Conservation (phyloP, 805 yeast species). For the Saccharomyces paradoxus region DNA sequence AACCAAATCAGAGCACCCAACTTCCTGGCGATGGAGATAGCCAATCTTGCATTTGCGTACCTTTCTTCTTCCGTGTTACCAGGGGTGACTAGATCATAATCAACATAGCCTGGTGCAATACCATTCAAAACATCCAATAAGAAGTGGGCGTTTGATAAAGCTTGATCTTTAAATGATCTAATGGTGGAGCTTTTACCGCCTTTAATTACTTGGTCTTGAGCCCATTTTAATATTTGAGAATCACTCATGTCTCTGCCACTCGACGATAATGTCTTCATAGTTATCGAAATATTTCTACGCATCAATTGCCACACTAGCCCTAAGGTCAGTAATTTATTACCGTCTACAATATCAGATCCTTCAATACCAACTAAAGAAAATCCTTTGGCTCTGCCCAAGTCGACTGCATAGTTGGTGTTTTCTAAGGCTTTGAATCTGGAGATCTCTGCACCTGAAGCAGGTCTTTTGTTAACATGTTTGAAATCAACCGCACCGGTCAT, state of each 20-base stretch:
- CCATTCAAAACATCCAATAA: constrained; percentile 87
- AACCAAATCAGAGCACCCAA: constrained; percentile 96
- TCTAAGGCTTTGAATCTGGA: constrained; percentile 92
- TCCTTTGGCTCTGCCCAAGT: constrained; percentile 82
- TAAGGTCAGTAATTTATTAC: constrained; percentile 76
- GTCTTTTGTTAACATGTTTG: constrained; percentile 76
- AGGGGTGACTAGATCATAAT: constrained; percentile 79
- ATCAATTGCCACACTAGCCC: constrained; percentile 97
- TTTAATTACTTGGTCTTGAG: constrained; percentile 72
- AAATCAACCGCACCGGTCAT: constrained; percentile 84
- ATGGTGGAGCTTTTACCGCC: constrained; percentile 72
- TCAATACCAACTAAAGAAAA: constrained; percentile 96
- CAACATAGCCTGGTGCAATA: constrained; percentile 94
- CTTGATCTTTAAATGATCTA: constrained; percentile 79
- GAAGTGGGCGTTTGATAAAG: constrained; percentile 71
- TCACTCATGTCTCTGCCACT: constrained; percentile 75
- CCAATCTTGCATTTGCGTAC: constrained; percentile 91
- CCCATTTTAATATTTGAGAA: constrained; percentile 87
- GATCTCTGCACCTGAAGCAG: constrained; percentile 64
- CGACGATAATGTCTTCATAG: constrained; percentile 63
- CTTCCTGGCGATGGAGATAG: constrained; percentile 96
- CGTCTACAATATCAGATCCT: constrained; percentile 95
- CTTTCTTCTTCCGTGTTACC: constrained; percentile 77
- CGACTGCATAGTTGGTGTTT: constrained; percentile 97
- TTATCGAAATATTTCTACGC: constrained; percentile 88